Evolutionary conservation across 371 early-diverging fungal genomes (phyloP).

Genomic region (Mucor racemosus): DNA sequence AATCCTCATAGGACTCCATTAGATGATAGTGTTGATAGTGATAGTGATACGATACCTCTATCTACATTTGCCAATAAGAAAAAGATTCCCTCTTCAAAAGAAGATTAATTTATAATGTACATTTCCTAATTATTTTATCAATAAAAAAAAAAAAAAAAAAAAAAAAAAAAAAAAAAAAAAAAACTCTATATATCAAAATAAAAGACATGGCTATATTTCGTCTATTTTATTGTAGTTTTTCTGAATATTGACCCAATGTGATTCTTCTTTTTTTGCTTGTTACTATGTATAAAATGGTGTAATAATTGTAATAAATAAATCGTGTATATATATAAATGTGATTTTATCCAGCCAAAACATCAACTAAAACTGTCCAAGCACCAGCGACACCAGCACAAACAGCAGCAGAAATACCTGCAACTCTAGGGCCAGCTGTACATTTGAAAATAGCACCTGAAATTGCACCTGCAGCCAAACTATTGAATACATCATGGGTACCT

Average conservation of each 20-base stretch:
- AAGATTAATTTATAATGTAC: conserved; percentile 9
- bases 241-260: background rate
- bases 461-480: conserved; percentile 77
- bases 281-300: conserved; percentile 5
- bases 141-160: too few relatives aligned
- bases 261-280: background rate
- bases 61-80: conserved; percentile 14
- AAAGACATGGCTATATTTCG: background rate
- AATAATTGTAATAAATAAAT: background rate
- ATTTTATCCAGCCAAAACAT: conserved; percentile 13
- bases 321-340: background rate
- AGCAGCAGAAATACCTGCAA: conserved; percentile 60
- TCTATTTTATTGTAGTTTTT: conserved; percentile 5
- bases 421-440: conserved; percentile 65
- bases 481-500: conserved; percentile 70
- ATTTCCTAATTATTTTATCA: background rate
- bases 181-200: too few relatives aligned
- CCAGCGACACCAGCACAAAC: conserved; percentile 64
- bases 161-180: too few relatives aligned
- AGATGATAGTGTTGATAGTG: conserved; percentile 6
- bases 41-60: conserved; percentile 19
- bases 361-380: conserved; percentile 48
- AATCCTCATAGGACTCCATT: background rate
- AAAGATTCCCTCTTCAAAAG: conserved; percentile 18
- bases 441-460: conserved; percentile 82